These are phyloP conservation scores for Plasmodium falciparum DNA, from an alignment of 169 alveolate species.

Conservation along the genomic window DNA sequence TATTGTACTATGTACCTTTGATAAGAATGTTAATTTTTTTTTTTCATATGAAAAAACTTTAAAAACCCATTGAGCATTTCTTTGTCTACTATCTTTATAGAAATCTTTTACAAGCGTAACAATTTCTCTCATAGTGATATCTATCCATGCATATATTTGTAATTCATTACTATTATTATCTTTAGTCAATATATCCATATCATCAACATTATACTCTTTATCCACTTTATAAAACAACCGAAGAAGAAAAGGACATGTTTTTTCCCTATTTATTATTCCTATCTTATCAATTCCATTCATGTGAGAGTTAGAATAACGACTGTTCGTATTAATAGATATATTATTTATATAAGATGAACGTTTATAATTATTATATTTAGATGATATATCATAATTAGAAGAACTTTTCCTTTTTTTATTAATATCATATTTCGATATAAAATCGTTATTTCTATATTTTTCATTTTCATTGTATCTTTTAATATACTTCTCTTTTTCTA, in stretches of 20 bases:
- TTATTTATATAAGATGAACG: neutral
- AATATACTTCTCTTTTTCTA: neutral
- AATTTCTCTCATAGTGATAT: slow-evolving; percentile 70
- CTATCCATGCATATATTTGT: slow-evolving; percentile 73
- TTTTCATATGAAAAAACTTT: slow-evolving; percentile 39
- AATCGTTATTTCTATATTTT: neutral
- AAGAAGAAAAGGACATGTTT: slow-evolving; percentile 59
- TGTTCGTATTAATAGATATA: neutral
- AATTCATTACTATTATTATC: slow-evolving; percentile 39
- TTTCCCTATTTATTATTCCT: slow-evolving; percentile 67
- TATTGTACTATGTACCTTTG: slow-evolving; percentile 68
- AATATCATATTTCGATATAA: neutral
- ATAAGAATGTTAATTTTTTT: slow-evolving; percentile 23
- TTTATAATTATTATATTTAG: neutral
- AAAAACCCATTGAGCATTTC: slow-evolving; percentile 74
- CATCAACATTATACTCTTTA: slow-evolving; percentile 38
- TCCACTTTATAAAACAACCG: slow-evolving; percentile 59
- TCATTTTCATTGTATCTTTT: slow-evolving; percentile 10
- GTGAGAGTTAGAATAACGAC: neutral
- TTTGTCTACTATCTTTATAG: slow-evolving; percentile 71
- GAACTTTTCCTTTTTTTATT: slow-evolving; percentile 2
- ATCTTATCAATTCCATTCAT: neutral
- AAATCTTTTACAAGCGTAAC: slow-evolving; percentile 73
- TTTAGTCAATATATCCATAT: neutral
- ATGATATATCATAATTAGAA: neutral